Evolutionary conservation across 169 alveolate genomes (phyloP), one percentile per base, ranked within the genome.

Genomic region (Plasmodium vivax): DNA sequence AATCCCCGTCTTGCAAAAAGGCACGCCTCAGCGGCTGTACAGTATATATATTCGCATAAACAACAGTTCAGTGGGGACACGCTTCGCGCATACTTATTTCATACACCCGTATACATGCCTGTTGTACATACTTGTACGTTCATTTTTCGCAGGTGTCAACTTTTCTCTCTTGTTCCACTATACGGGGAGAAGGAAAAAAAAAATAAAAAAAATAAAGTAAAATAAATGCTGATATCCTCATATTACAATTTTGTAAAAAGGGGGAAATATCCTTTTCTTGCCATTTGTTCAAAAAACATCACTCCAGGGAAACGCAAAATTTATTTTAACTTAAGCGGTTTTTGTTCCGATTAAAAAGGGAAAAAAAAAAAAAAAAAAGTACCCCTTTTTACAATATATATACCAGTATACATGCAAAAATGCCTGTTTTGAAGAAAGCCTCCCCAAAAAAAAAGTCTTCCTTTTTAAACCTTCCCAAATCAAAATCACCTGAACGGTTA

Each of bases 201-300:
- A 68, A 68, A 19, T 3, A 62, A 19, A n/a, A 8, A 68, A 68
- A 68, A 68, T 19, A 12, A 47, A 47, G 58, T 51, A 68, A 58
- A 58, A n/a, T 58, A 23, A 68, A 30, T 27, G 38, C 38, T 68
- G 14, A 68, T 68, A 68, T 68, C 43, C 41, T 68, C 77, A 27
- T 68, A 68, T 68, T 68, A 68, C 77, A 68, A 68, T 68, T 68
- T 68, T 68, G 77, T 68, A 68, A 68, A 68, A 68, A 7, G 19
- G 38, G 77, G 43, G 7, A 68, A 68, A 68, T 68, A 68, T 68
- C 32, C n/a, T 68, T 23, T 23, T 27, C 16, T 68, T 19, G 38
- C 77, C n/a, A 30, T 68, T 68, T 68, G 77, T 68, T 68, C 77
- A 9, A 68, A 51, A 68, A 68, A 27, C 77, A 68, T 68, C 77